These are phyloP conservation scores for Acidiella bohemica DNA, from an alignment of 495 filamentous ascomycete genomes.

Conservation along the genomic window DNA sequence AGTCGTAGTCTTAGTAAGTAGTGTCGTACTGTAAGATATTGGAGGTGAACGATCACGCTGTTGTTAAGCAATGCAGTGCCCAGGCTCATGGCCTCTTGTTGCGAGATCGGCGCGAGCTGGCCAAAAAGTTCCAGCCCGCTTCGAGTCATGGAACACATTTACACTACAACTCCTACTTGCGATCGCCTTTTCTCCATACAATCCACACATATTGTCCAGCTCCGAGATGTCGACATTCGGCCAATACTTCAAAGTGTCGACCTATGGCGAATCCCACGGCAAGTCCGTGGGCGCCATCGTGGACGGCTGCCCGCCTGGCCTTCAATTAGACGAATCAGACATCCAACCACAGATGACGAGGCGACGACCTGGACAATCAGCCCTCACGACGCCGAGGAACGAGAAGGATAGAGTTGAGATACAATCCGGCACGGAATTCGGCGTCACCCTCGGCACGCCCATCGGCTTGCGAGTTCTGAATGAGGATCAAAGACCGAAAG, in stretches of 20 bases:
- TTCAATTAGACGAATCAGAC: conserved; percentile 74
- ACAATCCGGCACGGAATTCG: conserved; percentile 88
- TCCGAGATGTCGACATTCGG: conserved; percentile 94
- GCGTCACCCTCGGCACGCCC: conserved; percentile 81
- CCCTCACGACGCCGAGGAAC: conserved; percentile 80
- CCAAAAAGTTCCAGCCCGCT: too few relatives aligned
- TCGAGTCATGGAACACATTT: too few relatives aligned
- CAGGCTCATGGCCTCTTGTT: too few relatives aligned
- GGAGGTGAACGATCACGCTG: too few relatives aligned
- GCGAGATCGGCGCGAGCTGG: too few relatives aligned
- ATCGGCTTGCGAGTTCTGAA: conserved; percentile 81
- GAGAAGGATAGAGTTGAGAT: conserved; percentile 89
- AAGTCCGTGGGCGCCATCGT: conserved; percentile 30
- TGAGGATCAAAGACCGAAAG: conserved; percentile 85
- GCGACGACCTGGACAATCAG: conserved; percentile 78
- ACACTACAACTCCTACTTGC: too few relatives aligned
- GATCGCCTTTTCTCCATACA: too few relatives aligned
- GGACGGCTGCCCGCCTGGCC: conserved; percentile 67
- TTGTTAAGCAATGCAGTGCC: too few relatives aligned
- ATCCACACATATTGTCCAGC: too few relatives aligned
- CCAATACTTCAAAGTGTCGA: conserved; percentile 42
- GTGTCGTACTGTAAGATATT: too few relatives aligned
- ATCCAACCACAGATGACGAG: conserved; percentile 94
- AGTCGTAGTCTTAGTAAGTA: too few relatives aligned
- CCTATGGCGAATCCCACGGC: conserved; percentile 32